Base-by-base conservation (phyloP, 2,329 filamentous ascomycete genomes). In the Aureobasidium sp. region DNA sequence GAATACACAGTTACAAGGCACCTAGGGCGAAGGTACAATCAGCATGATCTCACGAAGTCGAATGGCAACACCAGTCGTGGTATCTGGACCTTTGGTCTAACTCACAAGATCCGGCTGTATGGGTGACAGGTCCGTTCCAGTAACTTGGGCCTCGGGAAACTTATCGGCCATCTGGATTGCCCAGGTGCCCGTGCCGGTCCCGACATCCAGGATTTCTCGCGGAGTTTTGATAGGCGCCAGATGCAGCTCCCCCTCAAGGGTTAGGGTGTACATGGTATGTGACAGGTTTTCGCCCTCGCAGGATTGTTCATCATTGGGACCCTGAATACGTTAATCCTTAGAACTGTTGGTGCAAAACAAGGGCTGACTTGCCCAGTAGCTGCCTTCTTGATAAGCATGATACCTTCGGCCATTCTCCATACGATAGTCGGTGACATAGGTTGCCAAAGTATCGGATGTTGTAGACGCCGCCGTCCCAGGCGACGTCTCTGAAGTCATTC, bases 151-250 rank as follows among this genome's bases (percentile, higher is more conserved):
- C 17, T 66, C 59, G 40, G 68, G 67, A 62, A 68, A 70, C 31
- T 66, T 67, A 63, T 70, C 68, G 27, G 68, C 70, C 15, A 78
- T 75, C 27, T 68, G 68, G 22, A 68, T 69, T 29, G 70, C 70
- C 70, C 70, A 72, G 53, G 75, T 70, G 19, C 78, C 78, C 2
- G 79, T 81, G 0, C 79, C 79, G 1, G 78, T 80, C n/a, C 79
- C 79, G 29, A 79, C 67, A 67, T 82, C 80, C 1, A 82, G 70
- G 8, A 76, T 70, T 14, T 64, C 62, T 49, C 63, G 63, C 8
- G 70, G 70, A 11, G 63, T 48, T 50, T 60, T 59, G 42, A 71
- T 65, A 1, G 71, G 70, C 11, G 71, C 68, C 22, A 72, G 67
- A 64, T 67, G 71, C 37, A 73, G 66, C 35, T 64, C 62, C 45